phyloP scores from a whole-genome alignment of 441 rosid genomes.

The Gossypium schwendimanii region DNA sequence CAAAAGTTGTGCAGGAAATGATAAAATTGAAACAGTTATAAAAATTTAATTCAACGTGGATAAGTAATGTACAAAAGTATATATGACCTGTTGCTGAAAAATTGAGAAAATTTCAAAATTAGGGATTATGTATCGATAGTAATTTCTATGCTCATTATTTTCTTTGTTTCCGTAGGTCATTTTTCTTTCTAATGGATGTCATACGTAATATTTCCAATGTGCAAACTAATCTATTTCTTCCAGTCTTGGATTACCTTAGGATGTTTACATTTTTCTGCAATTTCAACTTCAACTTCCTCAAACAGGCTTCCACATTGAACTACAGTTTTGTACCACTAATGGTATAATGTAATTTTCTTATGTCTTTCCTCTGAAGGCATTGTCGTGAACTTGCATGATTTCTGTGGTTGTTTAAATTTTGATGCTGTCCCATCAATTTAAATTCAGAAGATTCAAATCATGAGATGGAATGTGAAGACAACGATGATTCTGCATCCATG shows the following conservation, averaged over 20 bases:
- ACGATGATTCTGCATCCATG: constrained; percentile 24
- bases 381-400: constrained; percentile 15
- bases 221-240: constrained; percentile 20
- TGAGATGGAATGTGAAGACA: constrained; percentile 25
- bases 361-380: constrained; percentile 19
- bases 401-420: constrained; percentile 21
- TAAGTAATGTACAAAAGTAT: not conserved
- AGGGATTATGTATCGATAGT: not conserved
- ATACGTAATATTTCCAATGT: constrained; percentile 16
- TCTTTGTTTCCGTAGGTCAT: not conserved
- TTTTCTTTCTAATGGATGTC: constrained; percentile 4
- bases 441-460: constrained; percentile 26
- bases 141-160: not conserved
- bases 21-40: not conserved
- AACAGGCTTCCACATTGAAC: constrained; percentile 30
- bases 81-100: not conserved
- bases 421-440: constrained; percentile 15
- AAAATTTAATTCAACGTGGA: not conserved
- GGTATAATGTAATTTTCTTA: constrained; percentile 20
- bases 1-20: not conserved
- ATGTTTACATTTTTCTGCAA: constrained; percentile 30
- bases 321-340: constrained; percentile 22
- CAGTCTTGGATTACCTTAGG: constrained; percentile 30
- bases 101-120: not conserved
- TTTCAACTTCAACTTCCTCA: constrained; percentile 32